phyloP scores from a whole-genome alignment of 1,284 basidiomycete species.

The Phylloboletellus chloephorus region DNA sequence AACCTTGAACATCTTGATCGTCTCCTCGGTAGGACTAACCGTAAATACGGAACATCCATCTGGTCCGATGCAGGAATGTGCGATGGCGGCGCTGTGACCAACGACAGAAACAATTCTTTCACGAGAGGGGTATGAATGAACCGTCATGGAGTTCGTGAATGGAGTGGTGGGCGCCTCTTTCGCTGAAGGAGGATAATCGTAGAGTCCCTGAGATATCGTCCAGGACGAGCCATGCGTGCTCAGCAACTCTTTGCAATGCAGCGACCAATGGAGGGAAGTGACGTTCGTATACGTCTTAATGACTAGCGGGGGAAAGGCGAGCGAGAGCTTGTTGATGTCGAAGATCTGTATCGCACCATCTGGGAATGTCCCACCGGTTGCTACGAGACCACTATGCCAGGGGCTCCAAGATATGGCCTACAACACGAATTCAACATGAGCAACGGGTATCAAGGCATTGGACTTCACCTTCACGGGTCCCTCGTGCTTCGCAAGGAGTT shows the following conservation, averaged over 20 bases:
- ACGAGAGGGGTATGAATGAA: slow-evolving; percentile 52
- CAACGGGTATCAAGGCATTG: neutral
- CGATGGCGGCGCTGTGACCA: slow-evolving; percentile 27
- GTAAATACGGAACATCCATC: slow-evolving; percentile 39
- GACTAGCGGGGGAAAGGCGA: slow-evolving; percentile 26
- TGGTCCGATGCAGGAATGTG: slow-evolving; percentile 33
- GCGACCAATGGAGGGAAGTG: slow-evolving; percentile 80
- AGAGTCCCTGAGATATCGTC: slow-evolving; percentile 23
- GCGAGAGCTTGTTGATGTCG: slow-evolving; percentile 47
- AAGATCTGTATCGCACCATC: slow-evolving; percentile 82
- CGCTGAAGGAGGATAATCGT: slow-evolving; percentile 14
- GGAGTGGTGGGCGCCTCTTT: slow-evolving; percentile 23
- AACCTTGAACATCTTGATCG: slow-evolving; percentile 35
- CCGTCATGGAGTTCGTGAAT: slow-evolving; percentile 45
- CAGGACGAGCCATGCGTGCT: slow-evolving; percentile 70
- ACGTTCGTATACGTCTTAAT: slow-evolving; percentile 58
- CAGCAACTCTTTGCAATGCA: slow-evolving; percentile 84
- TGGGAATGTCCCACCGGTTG: slow-evolving; percentile 72
- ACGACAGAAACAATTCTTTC: slow-evolving; percentile 32
- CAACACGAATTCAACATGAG: slow-evolving; percentile 3
- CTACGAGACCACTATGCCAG: slow-evolving; percentile 80
- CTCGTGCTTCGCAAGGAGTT: slow-evolving; percentile 47
- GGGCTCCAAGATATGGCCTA: slow-evolving; percentile 91
- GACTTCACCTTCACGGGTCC: slow-evolving; percentile 51
- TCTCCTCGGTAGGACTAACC: slow-evolving; percentile 37